These are phyloP conservation scores for Epichloe sp. DNA, from an alignment of 2,329 filamentous ascomycete species.

Conservation along the genomic window DNA sequence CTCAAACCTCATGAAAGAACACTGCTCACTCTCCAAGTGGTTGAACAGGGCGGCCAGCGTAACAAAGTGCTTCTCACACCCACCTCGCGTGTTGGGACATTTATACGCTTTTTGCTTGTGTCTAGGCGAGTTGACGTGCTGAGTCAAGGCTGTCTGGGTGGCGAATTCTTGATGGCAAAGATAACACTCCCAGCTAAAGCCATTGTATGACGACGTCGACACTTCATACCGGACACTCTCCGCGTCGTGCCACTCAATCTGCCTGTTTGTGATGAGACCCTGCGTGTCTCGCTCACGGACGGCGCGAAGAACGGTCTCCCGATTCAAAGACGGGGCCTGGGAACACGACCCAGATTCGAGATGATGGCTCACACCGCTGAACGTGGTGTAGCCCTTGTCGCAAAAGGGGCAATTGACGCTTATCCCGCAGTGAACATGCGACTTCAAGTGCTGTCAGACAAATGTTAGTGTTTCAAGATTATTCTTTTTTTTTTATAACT, in stretches of 20 bases:
- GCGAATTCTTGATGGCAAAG: constrained; percentile 34
- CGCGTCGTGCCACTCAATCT: constrained; percentile 28
- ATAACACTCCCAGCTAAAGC: constrained; percentile 12
- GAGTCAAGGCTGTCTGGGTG: constrained; percentile 22
- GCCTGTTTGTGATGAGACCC: constrained; percentile 36
- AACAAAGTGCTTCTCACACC: constrained; percentile 24
- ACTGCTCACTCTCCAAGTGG: constrained; percentile 32
- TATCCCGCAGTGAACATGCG: constrained; percentile 31
- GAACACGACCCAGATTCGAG: constrained; percentile 41
- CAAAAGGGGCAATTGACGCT: constrained; percentile 43
- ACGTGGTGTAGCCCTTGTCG: constrained; percentile 27
- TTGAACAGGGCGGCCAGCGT: constrained; percentile 26
- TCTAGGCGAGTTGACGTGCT: constrained; percentile 38
- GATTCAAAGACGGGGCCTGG: constrained; percentile 28
- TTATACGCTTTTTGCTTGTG: constrained; percentile 26
- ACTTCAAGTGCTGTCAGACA: constrained; percentile 38
- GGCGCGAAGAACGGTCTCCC: constrained; percentile 31
- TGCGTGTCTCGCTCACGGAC: constrained; percentile 31
- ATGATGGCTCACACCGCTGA: constrained; percentile 40
- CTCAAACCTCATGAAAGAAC: constrained; percentile 24
- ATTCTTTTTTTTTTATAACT: neutral
- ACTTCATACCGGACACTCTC: constrained; percentile 20
- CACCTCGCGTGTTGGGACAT: constrained; percentile 18
- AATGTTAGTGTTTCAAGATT: neutral
- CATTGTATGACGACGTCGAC: constrained; percentile 29